Base-by-base conservation (phyloP, 306 rosid genomes). In the Trichosanthes truncata region DNA sequence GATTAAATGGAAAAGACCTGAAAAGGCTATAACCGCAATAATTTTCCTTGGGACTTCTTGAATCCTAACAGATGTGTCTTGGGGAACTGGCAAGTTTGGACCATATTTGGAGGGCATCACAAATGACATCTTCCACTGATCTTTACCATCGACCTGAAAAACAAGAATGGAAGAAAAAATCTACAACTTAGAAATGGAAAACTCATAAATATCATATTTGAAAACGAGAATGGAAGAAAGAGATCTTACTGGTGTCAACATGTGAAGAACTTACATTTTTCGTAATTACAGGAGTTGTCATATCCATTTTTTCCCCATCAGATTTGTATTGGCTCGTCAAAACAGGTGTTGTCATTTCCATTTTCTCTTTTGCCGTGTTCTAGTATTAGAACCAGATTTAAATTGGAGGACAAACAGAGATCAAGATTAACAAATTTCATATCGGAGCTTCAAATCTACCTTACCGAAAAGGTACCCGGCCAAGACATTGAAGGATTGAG, bases 331-430 rank as follows among this genome's bases (percentile, higher is more conserved):
- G 91, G 78, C 88, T 87, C 7, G 97, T 91, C 62, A 90, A 80
- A 82, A 95, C 98, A 2, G 97, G 98, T 9, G 97, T 87, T 59
- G 97, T 95, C 97, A 95, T 95, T 84, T 92, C 97, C 97, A 95
- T 95, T 84, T 84, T 87, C 86, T 92, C 98, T 72, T 80, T 87
- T 29, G 3, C 78, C 56, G 90, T 84, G 86, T 95, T 92, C 98
- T 95, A 53, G 67, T 80, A 89, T 56, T 67, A 87, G 36, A 66
- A 80, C 49, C 81, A 78, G 36, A 81, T 6, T 49, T 40, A 61
- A 53, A 33, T 51, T 40, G 80, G 66, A 7, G 78, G 10, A 52
- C 20, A 56, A 81, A 78, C 52, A 76, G 75, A 77, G 77, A 75
- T 38, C 65, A 76, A 31, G 31, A 79, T 65, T 48, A 35, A 48